These are phyloP conservation scores for Fomitopsis pulvina DNA, from an alignment of 768 basidiomycete genomes.

Conservation along the genomic window DNA sequence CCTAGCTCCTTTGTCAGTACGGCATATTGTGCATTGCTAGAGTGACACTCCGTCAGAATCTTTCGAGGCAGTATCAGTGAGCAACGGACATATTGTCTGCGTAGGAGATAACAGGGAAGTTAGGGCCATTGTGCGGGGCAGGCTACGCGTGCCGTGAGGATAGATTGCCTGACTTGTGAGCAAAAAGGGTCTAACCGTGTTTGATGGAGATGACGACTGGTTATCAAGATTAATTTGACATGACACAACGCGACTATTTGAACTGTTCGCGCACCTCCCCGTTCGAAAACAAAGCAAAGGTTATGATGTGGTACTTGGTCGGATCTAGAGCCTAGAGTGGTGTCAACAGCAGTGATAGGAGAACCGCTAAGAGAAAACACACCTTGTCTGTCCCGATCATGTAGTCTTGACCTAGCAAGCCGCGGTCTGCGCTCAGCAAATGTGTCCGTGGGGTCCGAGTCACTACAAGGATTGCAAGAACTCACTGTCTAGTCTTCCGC, in stretches of 20 bases:
- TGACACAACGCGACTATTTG: too few species aligned
- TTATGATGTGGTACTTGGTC: conserved; percentile 21
- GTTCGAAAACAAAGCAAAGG: conserved; percentile 24
- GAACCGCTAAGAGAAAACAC: background rate
- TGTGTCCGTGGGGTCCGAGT: background rate
- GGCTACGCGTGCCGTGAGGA: conserved; percentile 14
- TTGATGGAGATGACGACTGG: conserved; percentile 25
- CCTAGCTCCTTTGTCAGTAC: conserved; percentile 20
- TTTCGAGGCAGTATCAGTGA: background rate
- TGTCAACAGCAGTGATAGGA: background rate
- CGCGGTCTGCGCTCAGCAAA: conserved; percentile 7
- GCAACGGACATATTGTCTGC: conserved; percentile 22
- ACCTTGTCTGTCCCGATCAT: conserved; percentile 48
- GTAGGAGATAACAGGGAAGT: conserved; percentile 25
- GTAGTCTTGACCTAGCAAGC: conserved; percentile 35
- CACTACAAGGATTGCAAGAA: background rate
- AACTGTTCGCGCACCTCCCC: conserved; percentile 19
- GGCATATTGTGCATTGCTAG: conserved; percentile 20
- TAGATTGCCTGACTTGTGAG: background rate
- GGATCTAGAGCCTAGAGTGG: conserved; percentile 22
- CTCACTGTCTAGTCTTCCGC: conserved; percentile 45
- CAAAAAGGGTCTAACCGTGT: conserved; percentile 14
- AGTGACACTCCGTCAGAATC: background rate
- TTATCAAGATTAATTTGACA: too few species aligned
- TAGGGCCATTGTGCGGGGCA: conserved; percentile 25